phyloP scores from a whole-genome alignment of 306 rosid species.

The Carpinus viminea region DNA sequence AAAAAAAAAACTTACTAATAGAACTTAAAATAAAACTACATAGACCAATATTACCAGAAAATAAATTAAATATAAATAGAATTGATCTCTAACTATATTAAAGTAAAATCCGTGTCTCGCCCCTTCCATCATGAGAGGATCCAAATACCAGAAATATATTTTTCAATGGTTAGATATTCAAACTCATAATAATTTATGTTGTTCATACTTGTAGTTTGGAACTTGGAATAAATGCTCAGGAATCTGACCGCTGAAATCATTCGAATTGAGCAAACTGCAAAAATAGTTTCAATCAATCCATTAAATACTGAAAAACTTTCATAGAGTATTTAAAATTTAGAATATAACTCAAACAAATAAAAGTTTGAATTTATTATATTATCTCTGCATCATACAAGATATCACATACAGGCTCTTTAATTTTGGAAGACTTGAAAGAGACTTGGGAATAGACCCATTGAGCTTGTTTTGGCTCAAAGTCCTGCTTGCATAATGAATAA shows the following conservation, averaged over 20 bases:
- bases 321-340: background rate
- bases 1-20: too few species aligned
- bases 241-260: conserved; percentile 70
- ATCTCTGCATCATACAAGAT: conserved; percentile 25
- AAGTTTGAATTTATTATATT: background rate
- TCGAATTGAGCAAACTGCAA: conserved; percentile 80
- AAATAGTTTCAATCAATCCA: conserved; percentile 33
- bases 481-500: conserved; percentile 53
- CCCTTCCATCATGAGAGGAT: background rate
- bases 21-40: too few species aligned
- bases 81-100: too few species aligned
- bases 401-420: conserved; percentile 71
- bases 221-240: conserved; percentile 59
- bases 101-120: too few species aligned
- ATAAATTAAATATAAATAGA: too few species aligned
- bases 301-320: conserved; percentile 33
- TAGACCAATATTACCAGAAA: too few species aligned
- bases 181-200: conserved; percentile 23
- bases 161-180: conserved; percentile 5
- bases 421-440: conserved; percentile 62
- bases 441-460: conserved; percentile 75
- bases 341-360: background rate
- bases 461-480: conserved; percentile 76
- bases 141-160: conserved; percentile 14
- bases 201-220: conserved; percentile 76